Conservation (phyloP, 495 filamentous ascomycete genomes). For the Aspergillus conjunctus region DNA sequence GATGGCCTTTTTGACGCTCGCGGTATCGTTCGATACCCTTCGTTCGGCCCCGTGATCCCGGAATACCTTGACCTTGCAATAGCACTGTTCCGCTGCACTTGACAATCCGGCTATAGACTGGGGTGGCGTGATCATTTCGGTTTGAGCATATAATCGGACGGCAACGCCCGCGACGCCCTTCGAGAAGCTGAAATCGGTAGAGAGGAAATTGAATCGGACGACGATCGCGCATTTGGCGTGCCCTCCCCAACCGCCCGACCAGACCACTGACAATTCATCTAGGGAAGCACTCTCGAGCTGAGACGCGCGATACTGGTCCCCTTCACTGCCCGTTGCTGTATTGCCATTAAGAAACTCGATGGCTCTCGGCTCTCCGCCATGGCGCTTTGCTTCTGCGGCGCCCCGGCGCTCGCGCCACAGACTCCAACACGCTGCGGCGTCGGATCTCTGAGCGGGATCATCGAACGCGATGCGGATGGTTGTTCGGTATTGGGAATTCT, state of each 20-base stretch:
- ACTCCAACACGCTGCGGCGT: constrained; percentile 85
- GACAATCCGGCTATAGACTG: constrained; percentile 38
- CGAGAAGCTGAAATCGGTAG: constrained; percentile 96
- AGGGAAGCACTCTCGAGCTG: constrained; percentile 80
- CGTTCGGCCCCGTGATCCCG: constrained; percentile 95
- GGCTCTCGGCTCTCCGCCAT: constrained; percentile 83
- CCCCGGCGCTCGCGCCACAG: constrained; percentile 95
- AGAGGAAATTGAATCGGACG: constrained; percentile 96
- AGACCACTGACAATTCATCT: constrained; percentile 88
- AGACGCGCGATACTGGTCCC: constrained; percentile 63
- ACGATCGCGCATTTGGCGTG: constrained; percentile 73
- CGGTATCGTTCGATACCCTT: constrained; percentile 91
- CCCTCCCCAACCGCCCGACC: constrained; percentile 67
- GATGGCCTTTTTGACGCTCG: constrained; percentile 90
- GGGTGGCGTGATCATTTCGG: constrained; percentile 59
- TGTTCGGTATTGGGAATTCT: constrained; percentile 70
- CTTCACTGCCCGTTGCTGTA: constrained; percentile 54
- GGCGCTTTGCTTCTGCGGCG: constrained; percentile 83
- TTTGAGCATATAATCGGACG: constrained; percentile 89
- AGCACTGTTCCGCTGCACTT: constrained; percentile 72
- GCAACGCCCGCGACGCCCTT: constrained; percentile 98
- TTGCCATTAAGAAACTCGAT: constrained; percentile 89
- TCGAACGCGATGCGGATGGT: constrained; percentile 92
- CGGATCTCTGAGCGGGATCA: constrained; percentile 83
- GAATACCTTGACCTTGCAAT: constrained; percentile 96